Base-by-base conservation (phyloP, 2,329 filamentous ascomycete genomes). In the Phoma herbarum region DNA sequence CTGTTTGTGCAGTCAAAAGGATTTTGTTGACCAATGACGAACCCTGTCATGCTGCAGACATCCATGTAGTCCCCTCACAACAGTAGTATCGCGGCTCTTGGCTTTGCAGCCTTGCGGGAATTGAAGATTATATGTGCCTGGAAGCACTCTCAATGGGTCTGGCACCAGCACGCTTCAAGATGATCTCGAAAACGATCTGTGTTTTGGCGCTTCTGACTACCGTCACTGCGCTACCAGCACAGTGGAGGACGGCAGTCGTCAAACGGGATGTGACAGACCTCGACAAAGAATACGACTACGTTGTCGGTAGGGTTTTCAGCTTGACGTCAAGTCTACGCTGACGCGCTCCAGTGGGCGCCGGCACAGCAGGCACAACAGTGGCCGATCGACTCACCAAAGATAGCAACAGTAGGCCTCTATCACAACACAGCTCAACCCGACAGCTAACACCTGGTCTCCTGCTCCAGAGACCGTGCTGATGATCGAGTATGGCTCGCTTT, bases 331-430 rank as follows among this genome's bases (percentile, higher is more conserved):
- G 3, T 10, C 8, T 7, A 31, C 6, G 23, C 39, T 56, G 4
- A 56, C n/a, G 29, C 2, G 5, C 16, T 0, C 6, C 18, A 56
- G 64, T 62, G 8, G 72, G 71, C 5, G 72, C 68, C 20, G 72
- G 71, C 1, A 66, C 63, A 20, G 62, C 68, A 11, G 69, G 72
- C 20, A 52, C 70, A 0, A 70, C 67, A 7, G 59, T 74, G 11
- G 72, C 68, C 16, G 68, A 70, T 41, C 63, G 72, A 2, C 59
- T 75, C 26, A 65, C 62, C 11, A 68, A 71, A 52, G 53, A 70
- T 5, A 23, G 46, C 26, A 56, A 16, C 29, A 61, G 65, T 26
- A 60, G 62, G 46, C 35, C 62, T 8, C 18, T 4, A 8, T 18
- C 3, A 65, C 9, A 31, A 7, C n/a, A 39, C 31, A 6, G 4